These are phyloP conservation scores for Poa pratensis DNA, from an alignment of 176 grass and related monocot genomes.

Conservation along the genomic window DNA sequence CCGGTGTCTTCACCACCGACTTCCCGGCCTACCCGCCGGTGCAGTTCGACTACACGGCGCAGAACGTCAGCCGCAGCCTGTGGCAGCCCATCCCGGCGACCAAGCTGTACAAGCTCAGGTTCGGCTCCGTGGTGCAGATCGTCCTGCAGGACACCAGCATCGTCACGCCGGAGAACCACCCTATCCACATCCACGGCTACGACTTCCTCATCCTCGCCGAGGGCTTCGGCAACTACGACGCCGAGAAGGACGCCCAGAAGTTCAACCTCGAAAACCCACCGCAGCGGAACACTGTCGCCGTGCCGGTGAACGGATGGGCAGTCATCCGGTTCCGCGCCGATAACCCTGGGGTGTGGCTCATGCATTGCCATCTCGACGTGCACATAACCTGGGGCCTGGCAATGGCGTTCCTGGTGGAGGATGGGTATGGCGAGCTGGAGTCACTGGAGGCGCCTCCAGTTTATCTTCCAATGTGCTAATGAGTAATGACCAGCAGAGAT, in stretches of 20 bases:
- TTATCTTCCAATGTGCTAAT: constrained; percentile 69
- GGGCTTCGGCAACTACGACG: constrained; percentile 80
- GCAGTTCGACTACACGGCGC: constrained; percentile 70
- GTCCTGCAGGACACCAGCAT: constrained; percentile 82
- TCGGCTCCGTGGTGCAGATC: constrained; percentile 70
- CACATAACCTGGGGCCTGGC: constrained; percentile 86
- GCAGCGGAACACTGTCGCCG: constrained; percentile 66
- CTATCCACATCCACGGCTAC: constrained; percentile 83
- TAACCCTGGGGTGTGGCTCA: constrained; percentile 79
- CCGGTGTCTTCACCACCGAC: constrained; percentile 68
- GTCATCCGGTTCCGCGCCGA: constrained; percentile 82
- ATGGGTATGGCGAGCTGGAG: constrained; percentile 59
- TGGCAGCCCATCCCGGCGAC: constrained; percentile 61
- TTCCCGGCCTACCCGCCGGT: constrained; percentile 68
- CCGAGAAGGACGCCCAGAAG: constrained; percentile 56
- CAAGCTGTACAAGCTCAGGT: constrained; percentile 70
- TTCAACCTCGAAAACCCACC: constrained; percentile 82
- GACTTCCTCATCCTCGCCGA: constrained; percentile 70
- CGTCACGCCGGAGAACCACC: constrained; percentile 71
- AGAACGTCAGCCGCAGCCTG: constrained; percentile 57
- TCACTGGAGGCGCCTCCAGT: constrained; percentile 52
- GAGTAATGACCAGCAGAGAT: constrained; percentile 20
- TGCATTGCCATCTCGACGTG: constrained; percentile 92
- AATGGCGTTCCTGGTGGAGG: constrained; percentile 78
- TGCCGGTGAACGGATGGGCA: constrained; percentile 77